Evolutionary conservation across 2,329 filamentous ascomycete genomes (phyloP), one percentile per base, ranked within the genome.

Genomic region (Fusarium camptoceras): DNA sequence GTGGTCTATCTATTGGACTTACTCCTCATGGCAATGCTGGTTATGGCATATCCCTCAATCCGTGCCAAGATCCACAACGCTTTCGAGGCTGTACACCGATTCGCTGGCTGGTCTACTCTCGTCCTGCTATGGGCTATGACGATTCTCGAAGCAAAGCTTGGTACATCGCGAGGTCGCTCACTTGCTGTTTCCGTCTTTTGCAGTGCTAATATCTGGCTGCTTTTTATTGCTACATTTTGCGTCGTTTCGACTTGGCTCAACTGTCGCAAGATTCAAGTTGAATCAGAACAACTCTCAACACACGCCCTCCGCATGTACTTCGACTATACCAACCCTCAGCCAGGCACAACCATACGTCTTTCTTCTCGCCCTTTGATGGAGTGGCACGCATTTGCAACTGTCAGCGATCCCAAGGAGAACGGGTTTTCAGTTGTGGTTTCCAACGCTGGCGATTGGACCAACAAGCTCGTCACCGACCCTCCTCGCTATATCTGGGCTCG

Each of bases 241-340:
- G 84, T 94, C 57, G 79, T 90, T 43, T 87, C 89, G 51, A 90
- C 92, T 6, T 94, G 92, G 91, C 75, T 89, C 0, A 83, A 87
- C 55, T 86, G 94, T 20, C 87, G 91, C 41, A 88, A 87, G 66
- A 86, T 91, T 55, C 79, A 81, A 6, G 89, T 94, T 64, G 80
- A 84, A 18, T 82, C 89, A 4, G 88, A 92, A 73, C 79, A 83
- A 7, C 86, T 94, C 8, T 94, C 92, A 0, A 75, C 83, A 6
- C 91, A 94, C 78, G 92, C 91, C 20, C 80, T 91, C 25, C 86
- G 89, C 27, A 85, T 94, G n/a, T 86, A 90, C 75, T 90, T 93
- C 71, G 80, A 82, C 73, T 88, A 90, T 78, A 82, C 84, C 30
- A 83, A 84, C 22, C 85, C 87, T 8, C 61, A 72, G 79, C 83